phyloP scores from a whole-genome alignment of 108 stramenopile genomes.

The Skeletonema marinoi region DNA sequence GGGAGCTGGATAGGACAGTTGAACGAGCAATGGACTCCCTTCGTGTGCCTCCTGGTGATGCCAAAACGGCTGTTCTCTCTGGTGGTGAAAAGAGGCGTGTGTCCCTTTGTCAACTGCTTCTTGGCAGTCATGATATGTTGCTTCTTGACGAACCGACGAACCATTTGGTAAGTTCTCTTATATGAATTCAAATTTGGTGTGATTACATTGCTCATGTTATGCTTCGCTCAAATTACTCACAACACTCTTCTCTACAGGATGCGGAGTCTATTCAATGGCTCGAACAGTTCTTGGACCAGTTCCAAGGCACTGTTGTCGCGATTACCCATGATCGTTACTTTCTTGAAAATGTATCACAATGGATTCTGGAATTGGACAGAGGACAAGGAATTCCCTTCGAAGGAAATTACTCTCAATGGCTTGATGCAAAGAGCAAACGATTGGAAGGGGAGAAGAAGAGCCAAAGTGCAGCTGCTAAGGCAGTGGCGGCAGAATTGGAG shows the following conservation, averaged over 20 bases:
- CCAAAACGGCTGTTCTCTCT: constrained; percentile 74
- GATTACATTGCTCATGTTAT: not conserved
- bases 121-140: constrained; percentile 91
- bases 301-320: constrained; percentile 95
- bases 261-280: constrained; percentile 85
- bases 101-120: constrained; percentile 83
- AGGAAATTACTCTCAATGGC: constrained; percentile 95
- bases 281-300: constrained; percentile 88
- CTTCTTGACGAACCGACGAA: constrained; percentile 82
- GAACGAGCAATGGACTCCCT: constrained; percentile 84
- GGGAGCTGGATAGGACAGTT: constrained; percentile 87
- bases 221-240: not conserved
- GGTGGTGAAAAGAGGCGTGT: constrained; percentile 98
- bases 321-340: constrained; percentile 96
- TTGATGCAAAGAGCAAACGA: constrained; percentile 89
- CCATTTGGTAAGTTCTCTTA: constrained; percentile 17
- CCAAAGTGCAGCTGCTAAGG: constrained; percentile 79
- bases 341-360: constrained; percentile 93
- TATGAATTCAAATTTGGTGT: too few relatives aligned
- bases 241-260: constrained; percentile 45
- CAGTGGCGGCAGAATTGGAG: constrained; percentile 85
- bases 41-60: constrained; percentile 79
- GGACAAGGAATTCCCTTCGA: constrained; percentile 93
- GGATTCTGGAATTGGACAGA: constrained; percentile 96
- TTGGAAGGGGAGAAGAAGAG: constrained; percentile 85